Percentiles rank a stretch among this genome's conserved stretches.
phyloP scores from a whole-genome alignment of 306 rosid species.

The Pterocarpus macrocarpus region DNA sequence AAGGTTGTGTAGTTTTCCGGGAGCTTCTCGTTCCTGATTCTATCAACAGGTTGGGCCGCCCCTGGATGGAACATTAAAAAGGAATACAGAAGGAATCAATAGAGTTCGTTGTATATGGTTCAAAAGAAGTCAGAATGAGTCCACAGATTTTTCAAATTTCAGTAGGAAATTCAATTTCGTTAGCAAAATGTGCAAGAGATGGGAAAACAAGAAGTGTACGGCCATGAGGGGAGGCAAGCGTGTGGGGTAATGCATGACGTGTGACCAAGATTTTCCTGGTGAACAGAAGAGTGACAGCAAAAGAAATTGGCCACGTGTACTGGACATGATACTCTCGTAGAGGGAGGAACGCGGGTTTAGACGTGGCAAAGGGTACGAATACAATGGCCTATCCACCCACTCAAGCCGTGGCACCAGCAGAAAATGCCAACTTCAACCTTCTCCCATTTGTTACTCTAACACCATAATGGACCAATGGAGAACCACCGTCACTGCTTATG shows the following conservation, averaged over 20 bases:
- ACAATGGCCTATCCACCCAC: constrained; percentile 14
- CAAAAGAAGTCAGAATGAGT: no score
- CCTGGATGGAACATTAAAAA: no score
- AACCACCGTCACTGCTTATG: background rate
- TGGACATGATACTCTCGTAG: constrained; percentile 29
- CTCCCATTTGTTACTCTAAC: background rate
- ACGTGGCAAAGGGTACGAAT: constrained; percentile 61
- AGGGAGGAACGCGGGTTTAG: constrained; percentile 74
- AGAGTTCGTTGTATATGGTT: no score
- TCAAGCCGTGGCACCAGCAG: background rate
- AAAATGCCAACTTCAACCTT: background rate
- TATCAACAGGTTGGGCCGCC: no score
- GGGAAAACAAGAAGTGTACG: background rate
- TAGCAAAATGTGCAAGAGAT: constrained; percentile 13
- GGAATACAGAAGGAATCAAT: no score
- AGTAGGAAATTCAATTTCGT: no score
- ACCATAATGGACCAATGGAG: constrained; percentile 55
- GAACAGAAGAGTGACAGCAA: background rate
- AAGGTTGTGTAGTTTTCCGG: constrained; percentile 1
- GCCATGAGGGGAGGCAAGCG: constrained; percentile 49
- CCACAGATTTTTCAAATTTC: no score
- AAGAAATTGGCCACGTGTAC: constrained; percentile 69
- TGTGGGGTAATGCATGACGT: constrained; percentile 71
- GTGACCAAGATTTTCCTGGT: constrained; percentile 54
- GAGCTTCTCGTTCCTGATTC: background rate